Percentiles rank a stretch among this genome's conserved stretches.
These are phyloP conservation scores for Flagelloscypha sp. DNA, from an alignment of 768 basidiomycete species.

Conservation along the genomic window DNA sequence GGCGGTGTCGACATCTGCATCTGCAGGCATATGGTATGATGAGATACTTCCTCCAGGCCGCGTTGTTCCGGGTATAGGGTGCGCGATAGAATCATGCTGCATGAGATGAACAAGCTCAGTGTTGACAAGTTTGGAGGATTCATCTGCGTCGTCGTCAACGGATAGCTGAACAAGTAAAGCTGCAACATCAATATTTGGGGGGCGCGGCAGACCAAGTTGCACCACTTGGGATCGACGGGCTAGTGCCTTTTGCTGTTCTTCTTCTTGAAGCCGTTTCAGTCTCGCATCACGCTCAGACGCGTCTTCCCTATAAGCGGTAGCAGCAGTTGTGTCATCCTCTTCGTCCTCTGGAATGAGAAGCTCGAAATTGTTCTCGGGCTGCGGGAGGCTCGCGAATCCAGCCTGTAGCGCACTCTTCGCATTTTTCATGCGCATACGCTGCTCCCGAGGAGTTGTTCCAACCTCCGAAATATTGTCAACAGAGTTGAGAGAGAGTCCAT, in stretches of 20 bases:
- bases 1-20: conserved; percentile 65
- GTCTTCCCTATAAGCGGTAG: conserved; percentile 62
- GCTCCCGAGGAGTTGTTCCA: conserved; percentile 67
- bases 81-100: conserved; percentile 77
- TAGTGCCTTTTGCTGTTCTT: conserved; percentile 72
- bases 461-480: conserved; percentile 45
- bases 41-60: conserved; percentile 67
- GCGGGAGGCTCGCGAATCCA: conserved; percentile 78
- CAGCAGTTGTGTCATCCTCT: conserved; percentile 18
- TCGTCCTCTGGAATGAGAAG: conserved; percentile 87
- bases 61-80: conserved; percentile 84
- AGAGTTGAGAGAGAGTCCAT: conserved; percentile 84
- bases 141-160: conserved; percentile 38
- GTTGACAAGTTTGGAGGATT: conserved; percentile 61
- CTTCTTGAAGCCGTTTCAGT: conserved; percentile 54
- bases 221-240: conserved; percentile 78
- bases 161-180: conserved; percentile 53
- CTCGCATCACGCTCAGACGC: conserved; percentile 86
- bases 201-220: conserved; percentile 77
- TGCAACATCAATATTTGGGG: conserved; percentile 70
- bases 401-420: conserved; percentile 71
- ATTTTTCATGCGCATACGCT: conserved; percentile 50
- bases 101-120: conserved; percentile 71
- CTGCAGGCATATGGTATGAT: conserved; percentile 64
- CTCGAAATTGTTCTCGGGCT: conserved; percentile 97